These are phyloP conservation scores for Apiospora phragmitis DNA, from an alignment of 2,329 filamentous ascomycete genomes.

Conservation along the genomic window DNA sequence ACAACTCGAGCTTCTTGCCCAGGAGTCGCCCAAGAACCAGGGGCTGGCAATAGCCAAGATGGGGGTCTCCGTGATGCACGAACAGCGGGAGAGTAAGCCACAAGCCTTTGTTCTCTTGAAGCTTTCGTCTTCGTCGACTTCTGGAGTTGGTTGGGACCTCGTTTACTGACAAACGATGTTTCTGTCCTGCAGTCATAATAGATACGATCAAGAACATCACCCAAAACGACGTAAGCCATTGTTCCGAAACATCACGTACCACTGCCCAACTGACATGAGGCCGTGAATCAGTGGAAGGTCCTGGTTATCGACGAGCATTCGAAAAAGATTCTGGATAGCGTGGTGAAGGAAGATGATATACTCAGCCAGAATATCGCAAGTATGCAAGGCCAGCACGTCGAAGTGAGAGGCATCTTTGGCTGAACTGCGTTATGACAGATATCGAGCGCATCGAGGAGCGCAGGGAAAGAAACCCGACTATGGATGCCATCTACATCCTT, in stretches of 20 bases:
- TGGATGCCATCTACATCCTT: slow-evolving; percentile 93
- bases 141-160: background rate
- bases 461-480: slow-evolving; percentile 78
- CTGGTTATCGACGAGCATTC: slow-evolving; percentile 84
- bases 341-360: slow-evolving; percentile 92
- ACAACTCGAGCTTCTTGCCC: background rate
- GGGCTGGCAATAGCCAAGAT: slow-evolving; percentile 55
- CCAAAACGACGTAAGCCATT: slow-evolving; percentile 69
- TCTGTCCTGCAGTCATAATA: slow-evolving; percentile 60
- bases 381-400: slow-evolving; percentile 44
- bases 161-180: slow-evolving; percentile 7
- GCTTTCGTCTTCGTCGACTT: background rate
- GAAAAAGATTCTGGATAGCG: slow-evolving; percentile 85
- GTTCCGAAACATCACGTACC: slow-evolving; percentile 4
- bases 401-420: background rate
- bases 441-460: slow-evolving; percentile 92
- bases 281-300: slow-evolving; percentile 80
- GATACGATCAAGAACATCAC: slow-evolving; percentile 76
- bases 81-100: slow-evolving; percentile 73
- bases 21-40: slow-evolving; percentile 8
- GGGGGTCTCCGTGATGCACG: slow-evolving; percentile 81
- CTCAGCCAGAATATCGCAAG: slow-evolving; percentile 95
- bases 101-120: background rate
- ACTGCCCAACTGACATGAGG: slow-evolving; percentile 19
- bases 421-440: slow-evolving; percentile 53